Evolutionary conservation across 2,329 filamentous ascomycete genomes (phyloP), one percentile per base, ranked within the genome.

Genomic region (Neopestalotiopsis sp.): DNA sequence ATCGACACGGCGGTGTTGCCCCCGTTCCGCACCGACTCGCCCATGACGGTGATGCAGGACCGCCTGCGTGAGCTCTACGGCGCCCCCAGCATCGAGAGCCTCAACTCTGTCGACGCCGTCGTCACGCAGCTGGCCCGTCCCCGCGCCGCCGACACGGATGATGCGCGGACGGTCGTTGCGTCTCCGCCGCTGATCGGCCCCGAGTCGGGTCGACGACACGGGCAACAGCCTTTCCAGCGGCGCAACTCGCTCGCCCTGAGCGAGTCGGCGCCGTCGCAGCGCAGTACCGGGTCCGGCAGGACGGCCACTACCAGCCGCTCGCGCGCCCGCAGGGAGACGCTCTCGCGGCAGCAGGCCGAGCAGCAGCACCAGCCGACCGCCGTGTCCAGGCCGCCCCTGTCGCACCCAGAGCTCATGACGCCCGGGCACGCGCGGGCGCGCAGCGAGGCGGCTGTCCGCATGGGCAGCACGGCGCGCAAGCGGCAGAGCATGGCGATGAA

Each of bases 31-130:
- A 40, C 61, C 20, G 56, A 45, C 34, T 65, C 67, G 5, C 67
- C 67, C 7, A 28, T 70, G 40, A 68, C 66, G 14, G 62, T 67
- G 17, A 63, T 70, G 49, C 57, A 66, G 40, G 61, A 61, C 17
- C 49, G 61, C 53, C 53, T 68, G 24, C 62, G 58, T 4, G 34
- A 45, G 40, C 57, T 70, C 7, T 63, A 64, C n/a, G 61, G 61
- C 17, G 42, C 20, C 17, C 34, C 61, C 28, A 68, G 67, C 40
- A 32, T 38, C 24, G 67, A 68, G 49, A 68, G 67, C 53, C 65
- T 68, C 12, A 49, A 9, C 14, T 45, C 67, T 12, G 61, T 65
- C 5, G 61, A 64, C 32, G 61, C 67, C 20, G 56, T 59, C 20
- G 67, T 63, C 32, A 61, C 34, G 14, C 34, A 65, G 24, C 34